Conservation (phyloP, 2,329 filamentous ascomycete genomes). For the Hortaea sp. region DNA sequence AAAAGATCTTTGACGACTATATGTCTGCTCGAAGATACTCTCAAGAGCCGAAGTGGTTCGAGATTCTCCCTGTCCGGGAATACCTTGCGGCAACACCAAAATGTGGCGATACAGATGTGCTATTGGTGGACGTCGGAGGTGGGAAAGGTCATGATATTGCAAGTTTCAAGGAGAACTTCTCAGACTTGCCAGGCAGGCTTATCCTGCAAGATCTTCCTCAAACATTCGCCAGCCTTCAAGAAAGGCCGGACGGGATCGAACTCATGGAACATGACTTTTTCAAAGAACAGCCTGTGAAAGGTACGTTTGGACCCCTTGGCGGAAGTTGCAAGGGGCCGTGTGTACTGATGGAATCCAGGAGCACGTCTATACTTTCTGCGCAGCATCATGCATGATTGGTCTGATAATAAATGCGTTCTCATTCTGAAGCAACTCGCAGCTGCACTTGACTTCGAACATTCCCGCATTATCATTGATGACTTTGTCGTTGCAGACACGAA, state of each 20-base stretch:
- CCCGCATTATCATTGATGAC: slow-evolving; percentile 12
- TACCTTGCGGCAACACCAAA: background rate
- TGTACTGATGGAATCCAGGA: background rate
- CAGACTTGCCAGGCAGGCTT: slow-evolving; percentile 5
- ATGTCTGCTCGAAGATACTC: slow-evolving; percentile 3
- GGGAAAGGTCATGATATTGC: slow-evolving; percentile 7
- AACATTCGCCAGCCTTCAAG: slow-evolving; percentile 1
- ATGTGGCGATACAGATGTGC: slow-evolving; percentile 1
- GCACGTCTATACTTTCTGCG: slow-evolving; percentile 15
- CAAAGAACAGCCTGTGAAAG: slow-evolving; percentile 8
- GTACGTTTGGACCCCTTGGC: background rate
- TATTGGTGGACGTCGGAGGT: slow-evolving; percentile 11
- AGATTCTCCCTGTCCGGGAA: slow-evolving; percentile 1
- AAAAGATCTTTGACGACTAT: slow-evolving; percentile 8
- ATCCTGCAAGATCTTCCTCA: slow-evolving; percentile 10
- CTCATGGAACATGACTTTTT: slow-evolving; percentile 11
- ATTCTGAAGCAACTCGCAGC: slow-evolving; percentile 8
- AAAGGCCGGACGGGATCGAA: background rate
- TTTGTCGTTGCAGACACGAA: slow-evolving; percentile 8
- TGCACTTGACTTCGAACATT: slow-evolving; percentile 10
- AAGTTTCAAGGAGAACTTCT: slow-evolving; percentile 2
- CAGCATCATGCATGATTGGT: slow-evolving; percentile 12
- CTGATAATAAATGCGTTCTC: slow-evolving; percentile 7
- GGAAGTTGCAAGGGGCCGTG: too few species aligned
- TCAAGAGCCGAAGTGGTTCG: slow-evolving; percentile 1